These are phyloP conservation scores for Flaveria sonorensis DNA, from an alignment of 129 eudicot genomes.

Conservation along the genomic window DNA sequence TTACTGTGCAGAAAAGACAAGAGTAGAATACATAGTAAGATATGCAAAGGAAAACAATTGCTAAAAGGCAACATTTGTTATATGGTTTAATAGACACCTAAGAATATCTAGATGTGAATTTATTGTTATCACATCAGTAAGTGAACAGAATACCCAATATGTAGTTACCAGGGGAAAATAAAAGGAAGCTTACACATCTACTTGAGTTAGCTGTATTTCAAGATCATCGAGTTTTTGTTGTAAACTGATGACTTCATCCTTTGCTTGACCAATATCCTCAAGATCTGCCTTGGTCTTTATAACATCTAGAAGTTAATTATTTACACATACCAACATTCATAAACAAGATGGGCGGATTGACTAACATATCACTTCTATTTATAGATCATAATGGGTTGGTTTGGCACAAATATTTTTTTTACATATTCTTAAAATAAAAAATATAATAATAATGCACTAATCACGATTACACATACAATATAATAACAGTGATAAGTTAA, in stretches of 20 bases:
- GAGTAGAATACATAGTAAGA: neutral
- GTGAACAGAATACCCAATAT: too few relatives aligned
- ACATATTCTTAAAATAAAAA: too few relatives aligned
- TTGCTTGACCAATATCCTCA: slow-evolving; percentile 56
- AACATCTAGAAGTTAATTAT: slow-evolving; percentile 36
- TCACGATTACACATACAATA: too few relatives aligned
- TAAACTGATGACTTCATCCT: slow-evolving; percentile 51
- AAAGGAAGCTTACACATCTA: slow-evolving; percentile 51
- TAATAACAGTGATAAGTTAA: too few relatives aligned
- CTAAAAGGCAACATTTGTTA: neutral
- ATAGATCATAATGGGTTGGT: neutral
- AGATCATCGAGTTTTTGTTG: slow-evolving; percentile 72
- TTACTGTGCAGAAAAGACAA: slow-evolving; percentile 51
- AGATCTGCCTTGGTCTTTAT: slow-evolving; percentile 59
- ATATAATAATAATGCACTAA: too few relatives aligned
- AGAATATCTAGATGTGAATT: neutral
- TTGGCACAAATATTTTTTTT: too few relatives aligned
- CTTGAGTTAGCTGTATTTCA: slow-evolving; percentile 42
- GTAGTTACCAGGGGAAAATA: neutral
- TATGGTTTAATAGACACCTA: neutral
- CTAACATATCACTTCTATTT: neutral
- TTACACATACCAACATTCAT: slow-evolving; percentile 23
- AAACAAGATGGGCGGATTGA: neutral
- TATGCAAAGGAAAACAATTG: neutral
- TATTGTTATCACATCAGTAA: too few relatives aligned